Percentiles rank a stretch among this genome's conserved stretches.
phyloP scores from a whole-genome alignment of 1,139 yeast genomes.

The Suhomyces bolitotheri region DNA sequence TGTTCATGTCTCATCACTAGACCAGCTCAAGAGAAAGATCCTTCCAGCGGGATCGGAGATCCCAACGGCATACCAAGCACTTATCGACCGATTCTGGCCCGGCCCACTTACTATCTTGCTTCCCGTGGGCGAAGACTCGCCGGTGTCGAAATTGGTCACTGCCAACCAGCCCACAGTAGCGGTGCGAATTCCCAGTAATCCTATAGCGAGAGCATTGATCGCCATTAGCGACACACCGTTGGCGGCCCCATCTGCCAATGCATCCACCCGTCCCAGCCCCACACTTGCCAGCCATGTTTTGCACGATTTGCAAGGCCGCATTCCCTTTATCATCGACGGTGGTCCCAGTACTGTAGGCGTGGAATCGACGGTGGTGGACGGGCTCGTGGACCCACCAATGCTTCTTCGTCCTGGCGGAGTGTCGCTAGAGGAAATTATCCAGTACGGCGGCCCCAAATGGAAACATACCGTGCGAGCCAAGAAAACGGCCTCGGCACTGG shows the following conservation, averaged over 20 bases:
- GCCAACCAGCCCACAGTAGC: conserved; percentile 90
- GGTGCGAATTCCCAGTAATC: conserved; percentile 82
- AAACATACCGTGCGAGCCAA: conserved; percentile 60
- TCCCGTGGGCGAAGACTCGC: conserved; percentile 56
- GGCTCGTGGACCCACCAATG: conserved; percentile 81
- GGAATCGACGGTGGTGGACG: conserved; percentile 93
- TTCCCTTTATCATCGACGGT: conserved; percentile 89
- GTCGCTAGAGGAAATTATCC: conserved; percentile 68
- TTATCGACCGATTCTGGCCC: conserved; percentile 82
- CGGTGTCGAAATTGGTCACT: conserved; percentile 73
- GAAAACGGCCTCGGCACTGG: conserved; percentile 62
- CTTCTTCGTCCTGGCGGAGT: conserved; percentile 93
- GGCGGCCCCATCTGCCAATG: conserved; percentile 98
- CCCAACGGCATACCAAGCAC: conserved; percentile 63
- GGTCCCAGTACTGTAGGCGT: conserved; percentile 90
- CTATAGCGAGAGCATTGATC: conserved; percentile 87
- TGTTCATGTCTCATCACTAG: conserved; percentile 78
- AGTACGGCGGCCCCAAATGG: conserved; percentile 68
- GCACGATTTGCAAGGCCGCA: conserved; percentile 72
- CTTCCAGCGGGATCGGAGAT: conserved; percentile 50
- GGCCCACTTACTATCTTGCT: conserved; percentile 89
- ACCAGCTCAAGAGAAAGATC: conserved; percentile 62
- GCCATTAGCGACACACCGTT: conserved; percentile 84
- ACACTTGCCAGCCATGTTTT: conserved; percentile 84
- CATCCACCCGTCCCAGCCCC: conserved; percentile 93